Base-by-base conservation (phyloP, 305 asterid species). In the Coffea humblotiana region DNA sequence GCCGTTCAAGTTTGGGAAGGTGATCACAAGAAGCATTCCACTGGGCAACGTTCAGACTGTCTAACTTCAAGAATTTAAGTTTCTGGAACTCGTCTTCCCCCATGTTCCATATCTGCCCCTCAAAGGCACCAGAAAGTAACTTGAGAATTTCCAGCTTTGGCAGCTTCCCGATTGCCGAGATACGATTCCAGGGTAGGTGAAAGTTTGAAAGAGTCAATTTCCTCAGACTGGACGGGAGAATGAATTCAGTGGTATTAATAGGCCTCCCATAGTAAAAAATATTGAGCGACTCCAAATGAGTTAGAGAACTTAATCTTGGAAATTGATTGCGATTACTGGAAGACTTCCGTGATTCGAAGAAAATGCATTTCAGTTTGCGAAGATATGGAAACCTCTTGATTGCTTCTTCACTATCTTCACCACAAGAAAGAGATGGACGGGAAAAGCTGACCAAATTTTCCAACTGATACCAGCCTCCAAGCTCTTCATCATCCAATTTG, bases 1-100 rank as follows among this genome's bases (percentile, higher is more conserved):
- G 75, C 7, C 56, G 78, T 58, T 85, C 71, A 21, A 85, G 85
- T 19, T 75, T 71, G 32, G 88, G 88, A 79, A 79, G 68, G 49
- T 78, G 77, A 40, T 82, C 82, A 27, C 13, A 9, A 64, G 49
- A 16, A 8, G 79, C 79, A 64, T 64, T 37, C 79, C 79, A 76
- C 18, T 76, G 49, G 35, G 19, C 64, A 27, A 76, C 16, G 48
- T 80, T 75, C 40, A 61, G 9, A 5, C 16, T 12, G 40, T 66
- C 79, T 23, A 82, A 82, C 40, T 54, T 79, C 79, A 72, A 78
- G 71, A 77, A 66, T 29, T 43, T 65, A 0, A 77, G 81, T 16
- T 77, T 51, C 35, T 0, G 23, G 67, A 82, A 71, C 71, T 72
- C 85, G 7, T 58, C 80, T 16, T 77, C 73, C 29, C 15, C 52